phyloP scores from a whole-genome alignment of 345 rosid genomes.

The Gossypium thurberi region DNA sequence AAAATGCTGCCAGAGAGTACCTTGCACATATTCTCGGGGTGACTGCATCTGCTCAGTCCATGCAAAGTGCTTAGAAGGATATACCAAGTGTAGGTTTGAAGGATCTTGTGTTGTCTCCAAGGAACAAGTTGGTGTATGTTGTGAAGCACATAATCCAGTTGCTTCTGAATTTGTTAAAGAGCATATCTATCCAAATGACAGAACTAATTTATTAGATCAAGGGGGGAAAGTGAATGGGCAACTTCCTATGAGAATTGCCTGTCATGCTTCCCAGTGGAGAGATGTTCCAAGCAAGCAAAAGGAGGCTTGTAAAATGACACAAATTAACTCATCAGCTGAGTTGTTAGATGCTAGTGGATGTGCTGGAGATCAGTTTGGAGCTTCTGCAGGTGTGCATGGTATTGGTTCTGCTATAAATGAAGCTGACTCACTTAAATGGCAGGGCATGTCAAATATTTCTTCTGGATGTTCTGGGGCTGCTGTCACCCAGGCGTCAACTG shows the following conservation, averaged over 20 bases:
- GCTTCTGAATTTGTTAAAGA: slow-evolving; percentile 24
- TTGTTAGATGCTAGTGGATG: slow-evolving; percentile 17
- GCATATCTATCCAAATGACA: slow-evolving; percentile 15
- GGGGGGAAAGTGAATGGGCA: slow-evolving; percentile 11
- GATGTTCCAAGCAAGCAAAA: slow-evolving; percentile 38
- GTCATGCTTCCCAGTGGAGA: slow-evolving; percentile 33
- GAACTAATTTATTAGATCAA: slow-evolving; percentile 14
- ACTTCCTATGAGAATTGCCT: slow-evolving; percentile 12
- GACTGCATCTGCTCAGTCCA: slow-evolving; percentile 24
- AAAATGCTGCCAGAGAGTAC: slow-evolving; percentile 25
- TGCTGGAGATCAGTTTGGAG: slow-evolving; percentile 17
- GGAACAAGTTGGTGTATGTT: slow-evolving; percentile 8
- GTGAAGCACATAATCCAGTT: slow-evolving; percentile 14
- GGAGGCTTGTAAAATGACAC: slow-evolving; percentile 12
- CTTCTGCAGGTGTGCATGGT: slow-evolving; percentile 18
- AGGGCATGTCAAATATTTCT: slow-evolving; percentile 38
- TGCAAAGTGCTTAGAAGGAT: slow-evolving; percentile 21
- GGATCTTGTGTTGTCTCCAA: slow-evolving; percentile 10
- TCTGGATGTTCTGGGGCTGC: slow-evolving; percentile 37
- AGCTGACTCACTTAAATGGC: slow-evolving; percentile 24
- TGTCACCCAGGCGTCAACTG: slow-evolving; percentile 35
- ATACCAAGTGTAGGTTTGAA: slow-evolving; percentile 20
- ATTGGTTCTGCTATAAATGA: slow-evolving; percentile 17
- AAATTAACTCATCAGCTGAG: slow-evolving; percentile 12
- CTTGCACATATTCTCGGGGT: slow-evolving; percentile 14